Percentiles rank a stretch among this genome's conserved stretches.
phyloP scores from a whole-genome alignment of 2,329 filamentous ascomycete species.

The Aspergillus flavus region DNA sequence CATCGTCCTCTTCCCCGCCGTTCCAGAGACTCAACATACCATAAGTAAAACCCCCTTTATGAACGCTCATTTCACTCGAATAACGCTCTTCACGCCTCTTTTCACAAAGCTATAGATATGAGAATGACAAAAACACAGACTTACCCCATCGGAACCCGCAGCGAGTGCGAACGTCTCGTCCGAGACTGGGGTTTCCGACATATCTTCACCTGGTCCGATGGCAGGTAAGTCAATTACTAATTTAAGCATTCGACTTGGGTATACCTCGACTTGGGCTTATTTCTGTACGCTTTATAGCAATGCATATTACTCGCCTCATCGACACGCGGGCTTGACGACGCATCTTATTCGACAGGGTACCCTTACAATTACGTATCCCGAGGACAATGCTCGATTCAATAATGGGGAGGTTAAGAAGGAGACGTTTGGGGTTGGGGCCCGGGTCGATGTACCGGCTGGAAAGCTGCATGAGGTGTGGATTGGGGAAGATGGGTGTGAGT shows the following conservation, averaged over 20 bases:
- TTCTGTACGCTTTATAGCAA: slow-evolving; percentile 45
- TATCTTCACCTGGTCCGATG: slow-evolving; percentile 65
- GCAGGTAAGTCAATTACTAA: slow-evolving; percentile 48
- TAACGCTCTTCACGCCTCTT: no score
- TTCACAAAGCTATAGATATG: background rate
- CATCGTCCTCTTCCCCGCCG: background rate
- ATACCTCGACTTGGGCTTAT: background rate
- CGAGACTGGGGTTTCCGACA: slow-evolving; percentile 60
- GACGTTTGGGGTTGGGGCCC: slow-evolving; percentile 57
- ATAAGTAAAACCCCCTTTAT: background rate
- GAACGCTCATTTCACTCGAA: no score
- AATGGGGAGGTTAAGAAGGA: slow-evolving; percentile 47
- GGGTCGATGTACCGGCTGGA: slow-evolving; percentile 61
- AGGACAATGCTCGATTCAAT: slow-evolving; percentile 44
- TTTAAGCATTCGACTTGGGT: no score
- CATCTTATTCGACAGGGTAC: slow-evolving; percentile 61
- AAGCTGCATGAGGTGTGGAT: slow-evolving; percentile 65
- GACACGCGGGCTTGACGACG: slow-evolving; percentile 58
- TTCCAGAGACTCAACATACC: background rate
- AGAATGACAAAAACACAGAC: slow-evolving; percentile 30
- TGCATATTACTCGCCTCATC: slow-evolving; percentile 62
- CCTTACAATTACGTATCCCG: slow-evolving; percentile 61
- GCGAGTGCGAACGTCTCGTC: slow-evolving; percentile 58
- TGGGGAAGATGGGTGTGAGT: slow-evolving; percentile 60
- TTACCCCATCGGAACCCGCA: slow-evolving; percentile 37